Evolutionary conservation across 176 grass and related monocot genomes (phyloP).

Genomic region (Oryza glumipatula): DNA sequence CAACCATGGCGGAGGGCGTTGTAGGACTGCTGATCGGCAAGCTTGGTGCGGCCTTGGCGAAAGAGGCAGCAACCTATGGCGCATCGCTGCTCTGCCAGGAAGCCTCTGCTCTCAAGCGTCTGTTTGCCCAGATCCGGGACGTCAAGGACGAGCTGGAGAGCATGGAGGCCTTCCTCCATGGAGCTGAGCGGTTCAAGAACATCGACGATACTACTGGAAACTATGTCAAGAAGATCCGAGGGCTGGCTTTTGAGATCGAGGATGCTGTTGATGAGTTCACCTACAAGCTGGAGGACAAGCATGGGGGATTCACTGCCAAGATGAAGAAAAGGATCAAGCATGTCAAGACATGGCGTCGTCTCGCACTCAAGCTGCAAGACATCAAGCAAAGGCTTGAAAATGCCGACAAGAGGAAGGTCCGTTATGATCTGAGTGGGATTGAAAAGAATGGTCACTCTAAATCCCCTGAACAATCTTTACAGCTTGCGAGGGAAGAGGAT

Average conservation of each 20-base stretch:
- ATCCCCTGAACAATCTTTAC: background rate
- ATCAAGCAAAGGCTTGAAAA: background rate
- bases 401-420: background rate
- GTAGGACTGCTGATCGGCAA: background rate
- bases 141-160: slow-evolving; percentile 24
- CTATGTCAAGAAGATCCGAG: slow-evolving; percentile 11
- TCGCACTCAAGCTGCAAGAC: background rate
- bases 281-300: background rate
- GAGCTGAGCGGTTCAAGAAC: background rate
- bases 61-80: background rate
- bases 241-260: slow-evolving; percentile 1
- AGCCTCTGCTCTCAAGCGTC: background rate
- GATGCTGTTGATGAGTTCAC: slow-evolving; percentile 26
- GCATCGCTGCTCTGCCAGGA: background rate
- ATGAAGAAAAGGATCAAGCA: background rate
- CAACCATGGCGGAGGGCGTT: background rate
- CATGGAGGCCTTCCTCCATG: slow-evolving; percentile 9
- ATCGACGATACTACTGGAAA: background rate
- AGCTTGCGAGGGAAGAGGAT: background rate
- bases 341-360: background rate
- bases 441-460: background rate
- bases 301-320: slow-evolving; percentile 11
- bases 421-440: too few relatives aligned
- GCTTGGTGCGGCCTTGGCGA: slow-evolving; percentile 3
- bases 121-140: background rate